Base-by-base conservation (phyloP, 805 yeast species). In the Pichia manshurica region DNA sequence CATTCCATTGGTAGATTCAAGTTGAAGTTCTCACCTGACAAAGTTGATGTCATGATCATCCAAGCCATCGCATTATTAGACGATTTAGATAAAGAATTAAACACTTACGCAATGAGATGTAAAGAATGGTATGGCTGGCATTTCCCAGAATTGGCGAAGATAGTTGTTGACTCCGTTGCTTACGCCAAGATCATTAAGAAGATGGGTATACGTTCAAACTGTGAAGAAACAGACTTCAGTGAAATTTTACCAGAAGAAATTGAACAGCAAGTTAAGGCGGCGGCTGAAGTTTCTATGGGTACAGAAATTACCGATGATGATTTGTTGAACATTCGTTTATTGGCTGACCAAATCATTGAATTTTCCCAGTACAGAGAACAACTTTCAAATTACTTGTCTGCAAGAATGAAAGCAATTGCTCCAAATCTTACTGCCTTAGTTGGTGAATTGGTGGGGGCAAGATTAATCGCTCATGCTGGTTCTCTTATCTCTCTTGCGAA, bases 91-190 rank as follows among this genome's bases (percentile, higher is more conserved):
- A 93, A 93, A 73, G 99, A 93, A 70, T 79, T 93, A 61, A 93
- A 93, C 74, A 93, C 97, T 45, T 93, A 91, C 62, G 96, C 98
- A 57, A 93, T 93, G 99, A 83, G 99, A 75, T 81, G 91, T 72
- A 93, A 91, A 74, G 99, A 93, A 74, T 93, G 99, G 99, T 93
- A 93, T 73, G 99, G 99, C 56, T 93, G 99, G 99, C 99, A 93
- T 71, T 93, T 93, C 83, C 99, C 99, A 35, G 99, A 93, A 71
- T 81, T 93, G 81, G 96, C 97, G 62, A 93, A 93, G 78, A 88
- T 91, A 68, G 86, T 93, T 60, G 82, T 84, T 57, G 99, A 91
- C 72, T 90, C 96, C 56, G 91, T 87, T 60, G 97, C 97, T 41
- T 91, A 82, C 69, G 98, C 98, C 53, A 84, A 95, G 74, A 86